Evolutionary conservation across 2,329 filamentous ascomycete genomes (phyloP), one percentile per base, ranked within the genome.

Genomic region (Colletotrichum aenigma): DNA sequence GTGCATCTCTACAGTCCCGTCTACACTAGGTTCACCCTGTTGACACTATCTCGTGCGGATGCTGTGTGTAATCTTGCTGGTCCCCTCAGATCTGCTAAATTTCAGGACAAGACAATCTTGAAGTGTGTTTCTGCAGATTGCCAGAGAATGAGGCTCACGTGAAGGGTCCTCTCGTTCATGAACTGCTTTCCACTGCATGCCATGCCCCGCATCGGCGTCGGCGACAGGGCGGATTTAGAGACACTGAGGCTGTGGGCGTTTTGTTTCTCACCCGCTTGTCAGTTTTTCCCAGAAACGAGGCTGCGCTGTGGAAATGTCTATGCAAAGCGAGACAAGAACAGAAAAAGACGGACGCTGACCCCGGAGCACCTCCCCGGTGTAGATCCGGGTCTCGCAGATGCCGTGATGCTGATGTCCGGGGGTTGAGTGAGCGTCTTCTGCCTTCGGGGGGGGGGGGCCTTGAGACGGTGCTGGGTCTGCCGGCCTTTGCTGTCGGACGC

Each of bases 341-440:
- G 61, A 38, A 64, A 16, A 28, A 58, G 55, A 32, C 43, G 43
- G 18, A 16, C n/a, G 30, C 36, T 24, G 26, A 36, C 24, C 71
- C 58, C 43, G 43, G 24, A 21, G 8, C 9, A 3, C 6, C 4
- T 55, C 24, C 71, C 58, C 16, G 43, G 30, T n/a, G 66, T 32
- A 48, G 66, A 74, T 70, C 66, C 66, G 66, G 71, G 66, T 32
- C 71, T 74, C 43, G 38, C 66, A 58, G 58, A 34, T 58, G 66
- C 48, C 66, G 71, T 55, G 52, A 48, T 55, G 38, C 7, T 12
- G 10, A 28, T 21, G 61, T 34, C n/a, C 43, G 43, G 43, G n/a
- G 6, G 43, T 48, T 13, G 43, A 21, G 43, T 3, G 43, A 13
- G 10, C 21, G 52, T 70, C 24, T 58, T 43, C n/a, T 15, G 24